Base-by-base conservation (phyloP, 2,329 filamentous ascomycete genomes). In the Diaporthe vexans region DNA sequence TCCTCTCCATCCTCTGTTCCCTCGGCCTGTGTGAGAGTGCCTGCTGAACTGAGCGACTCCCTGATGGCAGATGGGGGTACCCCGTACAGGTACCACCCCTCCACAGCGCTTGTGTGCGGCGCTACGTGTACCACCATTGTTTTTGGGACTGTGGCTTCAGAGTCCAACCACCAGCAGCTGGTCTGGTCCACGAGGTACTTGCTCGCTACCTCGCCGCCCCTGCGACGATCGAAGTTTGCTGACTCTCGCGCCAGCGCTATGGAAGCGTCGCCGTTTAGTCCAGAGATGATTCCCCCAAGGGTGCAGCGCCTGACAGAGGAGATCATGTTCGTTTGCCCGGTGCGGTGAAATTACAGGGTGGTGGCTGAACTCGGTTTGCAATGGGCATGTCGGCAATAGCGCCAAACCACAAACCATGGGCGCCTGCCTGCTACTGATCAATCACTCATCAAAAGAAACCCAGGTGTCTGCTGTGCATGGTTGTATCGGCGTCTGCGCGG, bases 221-320 rank as follows among this genome's bases (percentile, higher is more conserved):
- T 58, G 68, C 43, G 68, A 46, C 58, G 73, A 74, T 74, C 73
- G 10, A 51, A 57, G 58, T 74, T 74, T 74, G 40, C 33, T 70
- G 58, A n/a, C 56, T 74, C 68, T 57, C n/a, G 40, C 56, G 8
- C 59, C 58, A 73, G 59, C 24, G 51, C 71, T 48, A 48, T 46
- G 26, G 26, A 3, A 35, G 21, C 15, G 8, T 51, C 46, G 33
- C 48, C 54, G 33, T 68, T 68, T 40, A 54, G 63, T 33, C 19
- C 37, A 33, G 52, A 11, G 29, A 56, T 74, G 73, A 74, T 74
- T 67, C 58, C 29, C 68, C 57, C 65, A 43, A 56, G 63, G 61
- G 24, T 74, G 33, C 72, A 56, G 48, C 63, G 33, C 33, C 48
- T 46, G 70, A 71, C 72, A 74, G 56, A 74, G 72, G 19, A 59